Base-by-base conservation (phyloP, 2,329 filamentous ascomycete genomes). In the Pseudogymnoascus destructans region DNA sequence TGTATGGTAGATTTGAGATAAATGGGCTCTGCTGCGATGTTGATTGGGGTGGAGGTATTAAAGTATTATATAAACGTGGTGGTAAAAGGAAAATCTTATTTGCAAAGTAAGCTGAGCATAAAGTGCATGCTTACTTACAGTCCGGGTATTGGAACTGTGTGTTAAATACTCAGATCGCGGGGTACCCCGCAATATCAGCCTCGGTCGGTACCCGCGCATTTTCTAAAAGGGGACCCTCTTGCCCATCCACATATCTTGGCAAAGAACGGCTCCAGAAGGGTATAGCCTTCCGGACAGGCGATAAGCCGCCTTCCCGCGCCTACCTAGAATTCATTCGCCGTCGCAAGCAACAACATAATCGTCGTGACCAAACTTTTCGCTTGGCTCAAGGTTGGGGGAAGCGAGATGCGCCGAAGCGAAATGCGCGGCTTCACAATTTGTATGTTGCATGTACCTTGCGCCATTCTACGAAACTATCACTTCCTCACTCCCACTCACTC, bases 121-220 rank as follows among this genome's bases (percentile, higher is more conserved):
- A 52, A 32, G 10, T 32, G 15, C 21, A 13, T 52, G 25, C n/a
- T 30, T 30, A 30, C n/a, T 30, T 30, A 30, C 25, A 17, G 46
- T 17, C 15, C 5, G 5, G 23, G 10, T 27, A 5, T 30, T 27
- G 42, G 46, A 19, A 19, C 13, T 30, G 5, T 13, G 42, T 17
- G 15, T 49, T 52, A 52, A 52, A 52, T 52, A 52, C 23, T 6
- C 11, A 9, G 21, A 5, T 10, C 8, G n/a, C 32, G 35, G 35
- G 19, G 17, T 42, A 52, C 46, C 46, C 46, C 46, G 46, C 46
- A 52, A 52, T 52, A 30, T 32, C 46, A 19, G 25, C 46, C 46
- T 52, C 46, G 46, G 46, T 52, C 46, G 46, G 46, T 30, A 30
- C 46, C 46, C 46, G 25, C 46, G 46, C 46, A 52, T 7, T 52